A percentile compares a stretch with the other conserved stretches of the same genome.
phyloP scores from a whole-genome alignment of 257 asterid genomes.

The Solanum neorickii region DNA sequence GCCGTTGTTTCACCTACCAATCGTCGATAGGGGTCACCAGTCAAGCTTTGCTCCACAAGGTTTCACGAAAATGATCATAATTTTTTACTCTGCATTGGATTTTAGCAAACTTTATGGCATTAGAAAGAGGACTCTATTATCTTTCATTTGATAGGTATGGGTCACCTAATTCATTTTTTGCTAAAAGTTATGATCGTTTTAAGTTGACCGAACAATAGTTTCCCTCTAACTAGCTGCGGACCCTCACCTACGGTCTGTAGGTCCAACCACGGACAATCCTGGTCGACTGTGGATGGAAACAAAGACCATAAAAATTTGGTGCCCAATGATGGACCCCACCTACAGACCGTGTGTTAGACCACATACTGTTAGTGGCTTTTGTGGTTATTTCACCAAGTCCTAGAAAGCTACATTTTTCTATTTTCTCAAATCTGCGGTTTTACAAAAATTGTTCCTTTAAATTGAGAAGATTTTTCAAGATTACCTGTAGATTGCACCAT shows the following conservation, averaged over 20 bases:
- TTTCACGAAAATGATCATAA: too few relatives aligned
- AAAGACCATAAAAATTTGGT: neutral
- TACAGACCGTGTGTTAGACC: too few relatives aligned
- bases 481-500: neutral
- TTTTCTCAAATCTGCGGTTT: too few relatives aligned
- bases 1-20: neutral
- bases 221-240: neutral
- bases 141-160: neutral
- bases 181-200: too few relatives aligned
- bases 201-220: neutral
- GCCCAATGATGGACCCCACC: neutral
- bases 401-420: too few relatives aligned
- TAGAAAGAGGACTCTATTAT: neutral
- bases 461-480: neutral
- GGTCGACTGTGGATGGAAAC: neutral
- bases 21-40: neutral
- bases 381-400: too few relatives aligned
- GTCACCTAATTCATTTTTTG: too few relatives aligned
- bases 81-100: too few relatives aligned
- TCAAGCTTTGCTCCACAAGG: neutral
- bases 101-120: neutral
- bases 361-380: too few relatives aligned
- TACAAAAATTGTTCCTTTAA: neutral
- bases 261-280: neutral
- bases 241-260: neutral